A percentile compares a stretch with the other conserved stretches of the same genome.
Conservation (phyloP, 2,329 filamentous ascomycete species). For the Talaromyces rugulosus region DNA sequence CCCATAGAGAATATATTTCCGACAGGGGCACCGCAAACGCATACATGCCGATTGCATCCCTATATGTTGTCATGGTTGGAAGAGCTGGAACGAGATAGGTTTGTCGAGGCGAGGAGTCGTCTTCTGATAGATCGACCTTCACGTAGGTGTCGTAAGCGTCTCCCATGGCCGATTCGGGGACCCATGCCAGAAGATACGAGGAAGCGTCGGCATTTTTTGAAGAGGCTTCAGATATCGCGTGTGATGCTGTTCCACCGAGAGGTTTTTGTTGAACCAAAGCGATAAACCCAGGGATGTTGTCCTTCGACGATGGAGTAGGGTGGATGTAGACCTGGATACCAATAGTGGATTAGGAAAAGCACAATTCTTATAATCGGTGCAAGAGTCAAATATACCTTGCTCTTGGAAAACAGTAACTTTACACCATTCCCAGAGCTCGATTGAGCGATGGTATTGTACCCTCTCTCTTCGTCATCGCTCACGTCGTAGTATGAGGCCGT, state of each 20-base stretch:
- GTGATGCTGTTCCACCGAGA: conserved; percentile 24
- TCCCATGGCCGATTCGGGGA: conserved; percentile 83
- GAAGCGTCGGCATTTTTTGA: conserved; percentile 51
- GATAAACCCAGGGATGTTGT: conserved; percentile 93
- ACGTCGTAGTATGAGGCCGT: conserved; percentile 89
- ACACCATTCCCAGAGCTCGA: conserved; percentile 73
- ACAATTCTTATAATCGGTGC: background rate
- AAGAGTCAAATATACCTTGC: conserved; percentile 63
- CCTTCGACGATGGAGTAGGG: conserved; percentile 84
- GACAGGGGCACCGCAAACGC: conserved; percentile 87
- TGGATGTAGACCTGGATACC: conserved; percentile 77
- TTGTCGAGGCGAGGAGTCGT: conserved; percentile 74
- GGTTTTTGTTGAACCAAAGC: conserved; percentile 88
- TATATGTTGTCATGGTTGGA: conserved; percentile 75
- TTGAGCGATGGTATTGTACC: conserved; percentile 90
- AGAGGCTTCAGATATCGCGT: conserved; percentile 37
- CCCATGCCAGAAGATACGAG: conserved; percentile 84
- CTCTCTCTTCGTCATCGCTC: conserved; percentile 93
- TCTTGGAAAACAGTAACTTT: conserved; percentile 92
- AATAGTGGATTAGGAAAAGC: background rate
- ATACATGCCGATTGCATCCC: conserved; percentile 69
- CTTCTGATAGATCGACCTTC: conserved; percentile 86
- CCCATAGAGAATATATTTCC: conserved; percentile 83
- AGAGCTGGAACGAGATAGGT: conserved; percentile 88
- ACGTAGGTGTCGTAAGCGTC: conserved; percentile 86